Base-by-base conservation (phyloP, 352 stramenopile genomes). In the Phytophthora litchii region DNA sequence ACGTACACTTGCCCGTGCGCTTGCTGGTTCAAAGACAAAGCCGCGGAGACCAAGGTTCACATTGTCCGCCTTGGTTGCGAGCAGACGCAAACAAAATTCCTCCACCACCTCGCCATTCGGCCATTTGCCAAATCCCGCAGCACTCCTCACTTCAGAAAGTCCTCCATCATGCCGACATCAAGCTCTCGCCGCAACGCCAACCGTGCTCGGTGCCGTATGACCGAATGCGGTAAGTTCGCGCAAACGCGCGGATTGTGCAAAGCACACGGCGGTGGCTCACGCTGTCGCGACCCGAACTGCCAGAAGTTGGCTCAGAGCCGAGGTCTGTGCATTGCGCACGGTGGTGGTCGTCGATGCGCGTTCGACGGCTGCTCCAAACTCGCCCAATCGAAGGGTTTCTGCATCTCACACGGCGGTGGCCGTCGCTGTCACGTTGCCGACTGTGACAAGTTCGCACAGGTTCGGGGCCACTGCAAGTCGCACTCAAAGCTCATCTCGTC, bases 391-490 rank as follows among this genome's bases (percentile, higher is more conserved):
- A 86, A 87, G 37, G 80, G 80, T n/a, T 89, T 83, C 58, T 92
- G 83, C 73, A 89, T 92, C 60, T 86, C 80, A n/a, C 83, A 92
- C 54, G 83, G 83, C 46, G 83, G 83, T 11, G 80, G 83, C 2
- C 83, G 81, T 0, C 81, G 83, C 0, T 93, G 83, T 64, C 74
- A 72, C n/a, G 72, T 89, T 21, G 46, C 66, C 10, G 65, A 83
- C 52, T 95, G 86, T 50, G 76, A 91, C 40, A 92, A 92, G 68
- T 92, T 92, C 54, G 87, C 80, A 10, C 83, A 92, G 55, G 83
- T 92, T 27, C 83, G 86, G 16, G 80, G 83, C n/a, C 79, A 84
- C 42, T 92, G 83, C 72, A 92, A 92, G 70, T 83, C 80, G 25
- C 83, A 92, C 67, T 89, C 79, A 12, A 91, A 91, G 76, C 67